Base-by-base conservation (phyloP, 2,329 filamentous ascomycete genomes). In the Massarina eburnea region DNA sequence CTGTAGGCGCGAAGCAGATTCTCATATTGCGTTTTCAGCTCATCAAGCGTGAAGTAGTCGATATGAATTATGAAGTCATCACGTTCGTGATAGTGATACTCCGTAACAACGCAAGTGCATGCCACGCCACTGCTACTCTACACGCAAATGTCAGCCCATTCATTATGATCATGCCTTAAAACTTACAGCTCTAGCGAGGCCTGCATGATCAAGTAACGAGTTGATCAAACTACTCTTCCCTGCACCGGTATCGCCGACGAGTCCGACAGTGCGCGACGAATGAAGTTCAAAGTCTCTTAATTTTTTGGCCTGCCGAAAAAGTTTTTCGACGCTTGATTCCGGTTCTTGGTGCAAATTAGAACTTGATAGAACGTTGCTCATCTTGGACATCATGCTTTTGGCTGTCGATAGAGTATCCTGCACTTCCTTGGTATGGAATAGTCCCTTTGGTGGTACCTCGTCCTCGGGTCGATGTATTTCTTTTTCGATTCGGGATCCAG, bases 171-270 rank as follows among this genome's bases (percentile, higher is more conserved):
- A 18, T 21, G 8, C 38, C 35, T 21, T 6, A 20, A 5, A n/a
- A 26, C 74, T 67, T 61, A 78, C 76, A 2, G 73, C 63, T 49
- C 72, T 66, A 0, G 75, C 74, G 1, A 80, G 61, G 1, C 57
- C 62, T 1, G 51, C 39, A 0, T 39, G 61, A 39, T 79, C 76
- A 3, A 80, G 61, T 1, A 79, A 61, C 1, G 74, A 77, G 51
- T 79, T 79, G 14, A 79, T 61, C 3, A 79, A 55, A 46, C 76
- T 79, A 45, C 75, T 78, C 59, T 79, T 78, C 0, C 76, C 76
- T 71, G 71, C 73, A 3, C 76, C 76, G 10, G 76, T 76, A 48
- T 77, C 76, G 0, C 76, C 76, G 0, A 79, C 73, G 30, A 79
- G 71, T 0, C 74, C 76, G 1, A 79, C 73, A 3, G 58, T 74